Evolutionary conservation across 108 stramenopile genomes (phyloP), one percentile per base, ranked within the genome.

Genomic region (Nitzschia putrida): DNA sequence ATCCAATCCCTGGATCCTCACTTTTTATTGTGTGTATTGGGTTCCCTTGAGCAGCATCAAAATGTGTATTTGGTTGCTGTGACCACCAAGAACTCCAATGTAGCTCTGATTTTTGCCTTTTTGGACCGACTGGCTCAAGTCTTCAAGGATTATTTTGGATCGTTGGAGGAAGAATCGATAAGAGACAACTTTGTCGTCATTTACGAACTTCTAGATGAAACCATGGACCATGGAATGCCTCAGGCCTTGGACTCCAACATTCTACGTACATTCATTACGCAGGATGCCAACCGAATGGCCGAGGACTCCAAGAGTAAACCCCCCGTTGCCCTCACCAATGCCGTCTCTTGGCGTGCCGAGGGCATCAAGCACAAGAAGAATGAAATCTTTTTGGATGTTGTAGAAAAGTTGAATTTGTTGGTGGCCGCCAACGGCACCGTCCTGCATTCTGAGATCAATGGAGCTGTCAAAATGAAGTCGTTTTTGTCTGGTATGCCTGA

Each of bases 361-460:
- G 99, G 99, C 42, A 99, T 99, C 71, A 95, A 95, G 72, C 98
- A 99, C 77, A 95, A 96, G 63, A 98, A 98, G 91, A 98, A 99
- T 69, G 99, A 99, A 81, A 97, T 99, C 56, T 99, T 98, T 83
- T 78, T 99, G 60, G 99, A 99, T 69, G 99, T 99, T 51, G 95
- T 98, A n/a, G 99, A 99, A 70, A 98, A 97, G 65, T 86, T 99
- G 25, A 98, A 98, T 74, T 78, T 99, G 38, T 81, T 99, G 20
- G 98, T 98, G n/a, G 93, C 95, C 9, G 88, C 93, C 49, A 97
- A 98, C 69, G 99, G 99, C 8, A 95, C 97, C 11, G 99, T 99
- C 8, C 77, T 97, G 55, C 91, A 93, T 66, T 83, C 83, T 26
- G 96, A 96, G 65, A 95, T 95, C 45, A 81, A 88, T 18, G 97